Evolutionary conservation across 768 basidiomycete genomes (phyloP).

Genomic region (Termitomyces sp.): DNA sequence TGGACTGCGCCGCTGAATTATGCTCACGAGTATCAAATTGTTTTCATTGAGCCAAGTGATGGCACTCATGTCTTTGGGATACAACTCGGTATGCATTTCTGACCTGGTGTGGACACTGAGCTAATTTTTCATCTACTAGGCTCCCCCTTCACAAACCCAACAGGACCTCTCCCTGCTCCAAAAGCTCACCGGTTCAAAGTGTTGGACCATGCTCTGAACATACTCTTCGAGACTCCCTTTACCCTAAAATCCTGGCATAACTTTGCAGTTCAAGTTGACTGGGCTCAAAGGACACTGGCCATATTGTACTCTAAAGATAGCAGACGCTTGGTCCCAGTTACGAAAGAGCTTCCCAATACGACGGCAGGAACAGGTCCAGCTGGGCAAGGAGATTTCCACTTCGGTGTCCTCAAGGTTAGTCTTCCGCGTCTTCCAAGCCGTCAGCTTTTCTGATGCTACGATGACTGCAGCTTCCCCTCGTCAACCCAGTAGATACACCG

Average conservation of each 20-base stretch:
- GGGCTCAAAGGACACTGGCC: constrained; percentile 44
- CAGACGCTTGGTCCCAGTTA: constrained; percentile 37
- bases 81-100: constrained; percentile 44
- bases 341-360: constrained; percentile 33
- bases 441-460: neutral
- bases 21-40: constrained; percentile 58
- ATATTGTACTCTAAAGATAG: constrained; percentile 49
- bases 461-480: constrained; percentile 45
- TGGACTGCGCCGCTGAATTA: constrained; percentile 41
- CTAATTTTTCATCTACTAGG: constrained; percentile 28
- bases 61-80: constrained; percentile 58
- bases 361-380: constrained; percentile 34
- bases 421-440: neutral
- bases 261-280: constrained; percentile 56
- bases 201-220: constrained; percentile 48
- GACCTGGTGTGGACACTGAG: neutral
- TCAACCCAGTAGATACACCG: constrained; percentile 40
- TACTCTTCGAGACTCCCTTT: constrained; percentile 49
- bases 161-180: constrained; percentile 34
- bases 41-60: constrained; percentile 61
- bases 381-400: constrained; percentile 59
- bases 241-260: constrained; percentile 49
- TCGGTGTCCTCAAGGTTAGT: constrained; percentile 55
- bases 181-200: constrained; percentile 51
- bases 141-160: constrained; percentile 54